These are phyloP conservation scores for Fibroporia radiculosa DNA, from an alignment of 768 basidiomycete species.

Conservation along the genomic window DNA sequence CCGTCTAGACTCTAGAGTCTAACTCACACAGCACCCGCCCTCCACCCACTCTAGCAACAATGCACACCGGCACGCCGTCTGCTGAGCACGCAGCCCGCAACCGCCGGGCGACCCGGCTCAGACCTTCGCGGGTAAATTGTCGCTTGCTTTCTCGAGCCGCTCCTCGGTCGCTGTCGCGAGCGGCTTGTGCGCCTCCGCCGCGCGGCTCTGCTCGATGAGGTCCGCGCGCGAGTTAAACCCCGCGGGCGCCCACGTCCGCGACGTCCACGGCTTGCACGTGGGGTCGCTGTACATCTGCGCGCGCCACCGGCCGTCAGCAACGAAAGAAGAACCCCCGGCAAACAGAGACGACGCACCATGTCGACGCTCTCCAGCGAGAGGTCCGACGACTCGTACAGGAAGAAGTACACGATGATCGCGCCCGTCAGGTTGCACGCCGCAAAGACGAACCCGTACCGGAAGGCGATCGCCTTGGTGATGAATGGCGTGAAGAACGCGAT, in stretches of 20 bases:
- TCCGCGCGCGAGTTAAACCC: constrained; percentile 43
- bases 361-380: constrained; percentile 63
- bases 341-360: constrained; percentile 28
- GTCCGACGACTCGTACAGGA: constrained; percentile 68
- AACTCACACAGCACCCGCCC: too few species aligned
- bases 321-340: constrained; percentile 2
- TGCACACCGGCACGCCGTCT: too few species aligned
- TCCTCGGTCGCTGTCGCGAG: constrained; percentile 20
- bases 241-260: constrained; percentile 48
- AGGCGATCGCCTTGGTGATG: constrained; percentile 48
- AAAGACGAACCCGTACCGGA: constrained; percentile 65
- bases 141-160: constrained; percentile 20
- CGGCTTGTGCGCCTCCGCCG: constrained; percentile 31
- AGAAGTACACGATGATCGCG: constrained; percentile 57
- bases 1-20: too few species aligned
- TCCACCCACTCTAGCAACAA: too few species aligned
- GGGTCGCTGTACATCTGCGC: constrained; percentile 56
- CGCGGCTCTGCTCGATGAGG: constrained; percentile 34
- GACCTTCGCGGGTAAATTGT: neutral
- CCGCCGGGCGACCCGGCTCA: neutral
- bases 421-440: constrained; percentile 58
- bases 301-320: neutral
- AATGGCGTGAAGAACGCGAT: constrained; percentile 77
- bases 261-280: constrained; percentile 59
- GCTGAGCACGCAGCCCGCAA: neutral